Evolutionary conservation across 305 asterid species (phyloP).

Genomic region (Fraxinus platypoda): DNA sequence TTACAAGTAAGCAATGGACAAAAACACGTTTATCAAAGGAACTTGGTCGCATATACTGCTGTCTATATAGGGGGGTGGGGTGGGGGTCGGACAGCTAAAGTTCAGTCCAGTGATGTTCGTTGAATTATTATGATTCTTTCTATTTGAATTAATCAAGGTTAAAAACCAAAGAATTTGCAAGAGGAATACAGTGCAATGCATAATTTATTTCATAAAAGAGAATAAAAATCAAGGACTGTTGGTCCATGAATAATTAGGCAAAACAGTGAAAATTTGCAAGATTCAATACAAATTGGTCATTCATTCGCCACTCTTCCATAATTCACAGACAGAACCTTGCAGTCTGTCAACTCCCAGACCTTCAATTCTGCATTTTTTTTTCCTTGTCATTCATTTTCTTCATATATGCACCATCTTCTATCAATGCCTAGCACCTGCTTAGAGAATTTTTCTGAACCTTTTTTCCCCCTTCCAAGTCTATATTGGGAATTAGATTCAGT

Average conservation of each 20-base stretch:
- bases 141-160: background rate
- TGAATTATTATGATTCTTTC: background rate
- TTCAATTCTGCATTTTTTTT: background rate
- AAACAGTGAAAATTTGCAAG: background rate
- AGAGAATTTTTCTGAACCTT: background rate
- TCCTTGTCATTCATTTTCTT: background rate
- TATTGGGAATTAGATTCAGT: background rate
- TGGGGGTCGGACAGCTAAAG: background rate
- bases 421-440: background rate
- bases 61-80: background rate
- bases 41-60: background rate
- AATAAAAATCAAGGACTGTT: background rate
- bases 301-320: background rate
- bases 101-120: background rate
- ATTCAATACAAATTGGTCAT: slow-evolving; percentile 5
- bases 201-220: background rate
- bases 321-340: background rate
- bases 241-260: background rate
- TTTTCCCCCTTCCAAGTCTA: background rate
- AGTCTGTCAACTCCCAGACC: background rate
- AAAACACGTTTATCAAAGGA: slow-evolving; percentile 5
- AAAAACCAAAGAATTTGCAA: background rate
- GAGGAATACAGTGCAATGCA: background rate
- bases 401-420: background rate
- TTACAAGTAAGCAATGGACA: background rate